A percentile compares a stretch with the other conserved stretches of the same genome.
Conservation (phyloP, 768 basidiomycete species). For the Macrolepiota dolichaula region DNA sequence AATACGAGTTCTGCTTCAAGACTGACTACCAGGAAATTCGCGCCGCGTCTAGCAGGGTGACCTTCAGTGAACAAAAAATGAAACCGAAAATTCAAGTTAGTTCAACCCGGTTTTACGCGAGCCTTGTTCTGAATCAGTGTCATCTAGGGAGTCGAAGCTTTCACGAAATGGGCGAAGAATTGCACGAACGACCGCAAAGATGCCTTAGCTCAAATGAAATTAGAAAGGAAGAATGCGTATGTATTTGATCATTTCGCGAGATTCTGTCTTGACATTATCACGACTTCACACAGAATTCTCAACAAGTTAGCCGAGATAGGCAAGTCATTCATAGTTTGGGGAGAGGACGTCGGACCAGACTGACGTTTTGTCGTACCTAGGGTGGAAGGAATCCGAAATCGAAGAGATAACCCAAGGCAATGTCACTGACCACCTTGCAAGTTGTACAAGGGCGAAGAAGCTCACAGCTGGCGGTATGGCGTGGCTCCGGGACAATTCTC, state of each 20-base stretch:
- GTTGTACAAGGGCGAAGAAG: neutral
- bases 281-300: neutral
- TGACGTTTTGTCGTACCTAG: neutral
- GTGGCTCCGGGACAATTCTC: neutral
- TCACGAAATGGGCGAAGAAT: neutral
- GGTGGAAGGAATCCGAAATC: neutral
- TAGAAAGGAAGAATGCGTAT: neutral
- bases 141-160: neutral
- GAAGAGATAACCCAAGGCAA: neutral
- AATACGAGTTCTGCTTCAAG: neutral
- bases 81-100: neutral
- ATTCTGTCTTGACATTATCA: neutral
- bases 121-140: neutral
- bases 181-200: neutral
- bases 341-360: too few relatives aligned
- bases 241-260: neutral
- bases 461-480: neutral
- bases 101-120: neutral
- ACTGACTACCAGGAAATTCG: too few relatives aligned
- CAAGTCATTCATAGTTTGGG: neutral
- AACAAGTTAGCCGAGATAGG: neutral
- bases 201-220: too few relatives aligned
- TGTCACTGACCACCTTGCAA: neutral
- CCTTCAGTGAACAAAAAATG: too few relatives aligned
- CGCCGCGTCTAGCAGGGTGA: too few relatives aligned